Evolutionary conservation across 140 eudicot genomes (phyloP).

Genomic region (Bidens hawaiensis): DNA sequence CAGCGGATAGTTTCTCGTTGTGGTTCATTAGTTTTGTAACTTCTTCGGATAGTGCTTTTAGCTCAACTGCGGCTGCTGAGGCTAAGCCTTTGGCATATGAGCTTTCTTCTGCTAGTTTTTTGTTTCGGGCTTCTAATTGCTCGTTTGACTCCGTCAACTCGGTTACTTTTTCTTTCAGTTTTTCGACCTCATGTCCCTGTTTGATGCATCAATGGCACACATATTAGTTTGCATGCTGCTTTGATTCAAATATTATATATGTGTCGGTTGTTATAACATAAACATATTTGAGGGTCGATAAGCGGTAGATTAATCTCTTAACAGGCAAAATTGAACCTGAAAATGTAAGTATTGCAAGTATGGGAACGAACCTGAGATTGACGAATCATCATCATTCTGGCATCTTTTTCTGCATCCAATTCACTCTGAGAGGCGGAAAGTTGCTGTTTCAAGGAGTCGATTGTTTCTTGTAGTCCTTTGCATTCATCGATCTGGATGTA

Average conservation of each 20-base stretch:
- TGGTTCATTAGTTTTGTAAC: constrained; percentile 93
- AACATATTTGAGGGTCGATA: neutral
- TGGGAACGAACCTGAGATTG: constrained; percentile 59
- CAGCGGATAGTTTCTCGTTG: constrained; percentile 70
- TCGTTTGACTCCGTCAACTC: constrained; percentile 57
- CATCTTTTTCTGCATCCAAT: constrained; percentile 28
- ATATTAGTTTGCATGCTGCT: constrained; percentile 6
- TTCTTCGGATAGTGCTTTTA: constrained; percentile 91
- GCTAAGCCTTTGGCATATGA: constrained; percentile 97
- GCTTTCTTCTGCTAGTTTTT: constrained; percentile 85
- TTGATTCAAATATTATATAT: neutral
- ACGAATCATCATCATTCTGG: constrained; percentile 32
- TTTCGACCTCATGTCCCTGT: constrained; percentile 61
- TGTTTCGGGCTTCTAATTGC: constrained; percentile 64
- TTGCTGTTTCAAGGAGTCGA: constrained; percentile 68
- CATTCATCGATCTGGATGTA: constrained; percentile 65
- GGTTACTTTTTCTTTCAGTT: constrained; percentile 49
- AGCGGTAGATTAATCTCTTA: neutral
- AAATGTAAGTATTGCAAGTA: constrained; percentile 1
- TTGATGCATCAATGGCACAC: constrained; percentile 11
- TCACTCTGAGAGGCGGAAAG: constrained; percentile 44
- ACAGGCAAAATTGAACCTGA: neutral
- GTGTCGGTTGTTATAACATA: neutral
- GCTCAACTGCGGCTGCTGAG: constrained; percentile 95
- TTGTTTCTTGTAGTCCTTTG: constrained; percentile 57